Conservation (phyloP, 225 moss, liverwort and hornwort species). For the Bryoerythrophyllum caledonicum region DNA sequence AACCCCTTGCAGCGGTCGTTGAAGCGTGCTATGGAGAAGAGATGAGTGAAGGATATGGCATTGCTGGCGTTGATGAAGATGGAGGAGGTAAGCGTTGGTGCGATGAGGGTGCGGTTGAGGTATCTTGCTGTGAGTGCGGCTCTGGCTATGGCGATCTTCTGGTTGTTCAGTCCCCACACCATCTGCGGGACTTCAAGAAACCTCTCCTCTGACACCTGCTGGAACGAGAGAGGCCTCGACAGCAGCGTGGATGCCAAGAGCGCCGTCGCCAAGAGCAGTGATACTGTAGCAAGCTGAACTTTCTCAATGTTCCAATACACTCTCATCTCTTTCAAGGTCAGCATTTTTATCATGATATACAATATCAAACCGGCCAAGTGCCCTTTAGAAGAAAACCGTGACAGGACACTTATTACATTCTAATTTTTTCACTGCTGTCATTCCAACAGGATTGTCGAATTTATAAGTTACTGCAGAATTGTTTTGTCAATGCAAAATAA, state of each 20-base stretch:
- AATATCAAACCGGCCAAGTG: too few relatives aligned
- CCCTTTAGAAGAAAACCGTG: too few relatives aligned
- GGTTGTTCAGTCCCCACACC: slow-evolving; percentile 7
- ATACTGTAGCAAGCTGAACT: neutral
- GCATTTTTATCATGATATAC: neutral
- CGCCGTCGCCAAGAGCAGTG: neutral
- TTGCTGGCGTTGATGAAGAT: slow-evolving; percentile 9
- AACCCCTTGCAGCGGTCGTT: slow-evolving; percentile 3
- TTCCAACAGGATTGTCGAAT: rapidly evolving
- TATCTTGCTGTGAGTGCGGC: slow-evolving; percentile 23
- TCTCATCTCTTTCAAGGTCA: neutral
- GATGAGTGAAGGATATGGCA: slow-evolving; percentile 10
- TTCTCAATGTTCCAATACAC: neutral
- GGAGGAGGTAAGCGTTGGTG: neutral
- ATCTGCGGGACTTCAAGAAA: neutral
- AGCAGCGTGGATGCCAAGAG: neutral
- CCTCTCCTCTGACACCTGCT: neutral
- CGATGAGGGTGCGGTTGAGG: slow-evolving; percentile 14
- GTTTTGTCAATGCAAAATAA: neutral
- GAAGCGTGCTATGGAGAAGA: slow-evolving; percentile 15
- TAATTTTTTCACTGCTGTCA: neutral
- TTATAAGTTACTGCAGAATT: neutral
- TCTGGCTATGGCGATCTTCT: slow-evolving; percentile 15
- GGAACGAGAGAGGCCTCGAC: neutral
- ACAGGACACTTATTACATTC: neutral